Conservation (phyloP, 768 basidiomycete genomes). For the Crucibulum laeve region DNA sequence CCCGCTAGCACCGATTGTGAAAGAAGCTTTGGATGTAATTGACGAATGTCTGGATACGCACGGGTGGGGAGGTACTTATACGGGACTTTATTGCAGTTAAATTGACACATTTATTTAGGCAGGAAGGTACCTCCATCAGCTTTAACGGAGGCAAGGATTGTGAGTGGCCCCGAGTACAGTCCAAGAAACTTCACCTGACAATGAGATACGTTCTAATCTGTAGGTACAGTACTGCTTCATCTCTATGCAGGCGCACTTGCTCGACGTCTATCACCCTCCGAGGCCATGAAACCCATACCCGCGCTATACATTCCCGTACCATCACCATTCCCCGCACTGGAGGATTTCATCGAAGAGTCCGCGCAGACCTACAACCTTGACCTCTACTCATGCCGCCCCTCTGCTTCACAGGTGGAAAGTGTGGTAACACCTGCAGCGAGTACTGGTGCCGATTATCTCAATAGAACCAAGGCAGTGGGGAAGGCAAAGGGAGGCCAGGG, state of each 20-base stretch:
- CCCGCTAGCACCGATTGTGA: slow-evolving; percentile 56
- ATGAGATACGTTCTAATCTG: slow-evolving; percentile 3
- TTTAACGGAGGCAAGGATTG: slow-evolving; percentile 99
- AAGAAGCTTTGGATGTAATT: slow-evolving; percentile 80
- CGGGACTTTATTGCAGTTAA: slow-evolving; percentile 9
- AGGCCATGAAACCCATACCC: slow-evolving; percentile 43
- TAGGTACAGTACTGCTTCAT: slow-evolving; percentile 94
- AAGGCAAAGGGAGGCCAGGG: slow-evolving; percentile 57
- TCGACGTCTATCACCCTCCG: slow-evolving; percentile 27
- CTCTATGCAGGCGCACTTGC: slow-evolving; percentile 76
- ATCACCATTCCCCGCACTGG: slow-evolving; percentile 82
- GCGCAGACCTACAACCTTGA: slow-evolving; percentile 67
- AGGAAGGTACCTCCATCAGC: slow-evolving; percentile 75
- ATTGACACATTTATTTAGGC: slow-evolving; percentile 33
- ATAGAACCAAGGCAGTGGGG: slow-evolving; percentile 35
- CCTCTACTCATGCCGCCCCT: slow-evolving; percentile 54
- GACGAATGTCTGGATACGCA: slow-evolving; percentile 70
- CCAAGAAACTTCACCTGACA: background rate
- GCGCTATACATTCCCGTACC: slow-evolving; percentile 88
- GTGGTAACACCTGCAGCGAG: slow-evolving; percentile 31
- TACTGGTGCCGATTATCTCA: slow-evolving; percentile 14
- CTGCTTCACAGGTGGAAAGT: slow-evolving; percentile 43
- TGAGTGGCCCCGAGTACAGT: slow-evolving; percentile 33
- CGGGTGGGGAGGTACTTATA: slow-evolving; percentile 68
- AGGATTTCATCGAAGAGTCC: slow-evolving; percentile 72